Base-by-base conservation (phyloP, 345 rosid species). In the Acer yangbiense region DNA sequence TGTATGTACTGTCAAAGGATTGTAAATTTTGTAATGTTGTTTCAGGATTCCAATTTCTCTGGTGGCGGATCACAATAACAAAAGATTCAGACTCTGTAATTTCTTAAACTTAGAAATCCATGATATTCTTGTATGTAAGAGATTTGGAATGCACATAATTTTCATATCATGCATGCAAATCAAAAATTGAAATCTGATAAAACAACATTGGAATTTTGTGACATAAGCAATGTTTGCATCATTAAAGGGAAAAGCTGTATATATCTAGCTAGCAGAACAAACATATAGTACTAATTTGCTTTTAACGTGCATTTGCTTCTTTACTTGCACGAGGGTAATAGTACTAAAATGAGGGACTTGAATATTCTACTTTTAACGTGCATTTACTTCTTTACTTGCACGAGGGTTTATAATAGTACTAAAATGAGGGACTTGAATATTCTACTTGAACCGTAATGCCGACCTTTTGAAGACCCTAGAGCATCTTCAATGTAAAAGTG, bases 191-290 rank as follows among this genome's bases (percentile, higher is more conserved):
- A 29, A 21, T 12, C 39, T 27, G 20, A 14, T 50, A 23, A 23
- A 58, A 32, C 39, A 32, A 32, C 54, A 21, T 12, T 44, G 35
- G 39, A 60, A 60, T 14, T 60, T 60, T 72, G 39, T 27, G 58
- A 73, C 77, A 46, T 9, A 18, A 63, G 69, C 76, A 62, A 44
- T 25, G 21, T 21, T 21, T 46, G 27, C 41, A 46, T 82, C 81
- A 65, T 61, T 76, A 79, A 81, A 79, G 83, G 50, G 60, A 71
- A 62, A 74, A 73, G 48, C 23, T 48, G 12, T 48, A 29, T 48
- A 48, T 48, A 29, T 29, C 35, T 29, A 29, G 35, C 35, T 29
- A 29, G 35, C 16, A 41, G 23, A 63, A 43, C 14, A 16, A 20
- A 68, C 7, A 27, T 27, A 27, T 27, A 0, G 29, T 27, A 27